Conservation (phyloP, 2,329 filamentous ascomycete genomes). For the Ceratocystis lukuohia region DNA sequence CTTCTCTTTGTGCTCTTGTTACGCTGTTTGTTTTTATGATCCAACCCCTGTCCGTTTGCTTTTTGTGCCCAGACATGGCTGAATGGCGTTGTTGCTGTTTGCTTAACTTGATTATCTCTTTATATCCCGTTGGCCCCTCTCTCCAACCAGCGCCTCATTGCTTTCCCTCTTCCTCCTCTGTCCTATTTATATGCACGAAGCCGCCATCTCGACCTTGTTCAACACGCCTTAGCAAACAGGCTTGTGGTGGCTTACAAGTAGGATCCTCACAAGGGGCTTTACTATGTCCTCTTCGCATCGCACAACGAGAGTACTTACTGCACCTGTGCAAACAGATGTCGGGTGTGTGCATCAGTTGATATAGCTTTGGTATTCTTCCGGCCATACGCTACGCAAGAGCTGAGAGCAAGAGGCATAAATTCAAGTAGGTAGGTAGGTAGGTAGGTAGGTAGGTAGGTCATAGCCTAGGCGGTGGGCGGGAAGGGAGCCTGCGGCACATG, state of each 20-base stretch:
- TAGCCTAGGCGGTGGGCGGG: background rate
- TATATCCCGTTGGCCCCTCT: background rate
- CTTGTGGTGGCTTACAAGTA: background rate
- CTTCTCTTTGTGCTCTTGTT: background rate
- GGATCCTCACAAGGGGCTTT: background rate
- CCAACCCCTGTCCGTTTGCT: background rate
- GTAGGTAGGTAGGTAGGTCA: background rate
- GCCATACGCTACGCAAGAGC: background rate
- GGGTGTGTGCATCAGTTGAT: background rate
- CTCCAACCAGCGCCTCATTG: too few species aligned
- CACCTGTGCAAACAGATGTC: background rate
- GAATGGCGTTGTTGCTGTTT: slow-evolving; percentile 1
- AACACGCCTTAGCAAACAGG: background rate
- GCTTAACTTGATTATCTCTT: background rate
- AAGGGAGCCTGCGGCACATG: background rate
- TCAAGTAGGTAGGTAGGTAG: background rate
- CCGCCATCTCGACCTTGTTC: background rate
- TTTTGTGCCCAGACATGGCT: background rate
- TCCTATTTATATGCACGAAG: background rate
- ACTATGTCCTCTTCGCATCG: background rate
- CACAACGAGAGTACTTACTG: background rate
- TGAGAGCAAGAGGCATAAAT: background rate
- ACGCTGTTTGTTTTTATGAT: background rate
- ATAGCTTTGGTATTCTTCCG: background rate
- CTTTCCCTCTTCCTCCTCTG: background rate